Percentiles rank a stretch among this genome's conserved stretches.
phyloP scores from a whole-genome alignment of 148 eudicot species.

The Cornus florida region DNA sequence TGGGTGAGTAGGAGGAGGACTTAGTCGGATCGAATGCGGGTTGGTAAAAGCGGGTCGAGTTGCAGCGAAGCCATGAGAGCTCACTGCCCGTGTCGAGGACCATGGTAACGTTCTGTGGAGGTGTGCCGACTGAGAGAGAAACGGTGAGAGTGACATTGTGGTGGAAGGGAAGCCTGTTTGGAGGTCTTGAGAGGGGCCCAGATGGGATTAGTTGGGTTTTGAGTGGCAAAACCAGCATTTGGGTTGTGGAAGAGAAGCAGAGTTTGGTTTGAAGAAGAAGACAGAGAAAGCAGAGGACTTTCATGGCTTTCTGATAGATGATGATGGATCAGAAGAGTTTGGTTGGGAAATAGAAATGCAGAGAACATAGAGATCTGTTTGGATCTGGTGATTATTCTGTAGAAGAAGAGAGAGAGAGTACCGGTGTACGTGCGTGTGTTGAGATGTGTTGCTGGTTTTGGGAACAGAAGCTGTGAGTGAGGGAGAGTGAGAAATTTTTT shows the following conservation, averaged over 20 bases:
- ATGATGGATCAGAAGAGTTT: background rate
- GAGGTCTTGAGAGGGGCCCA: conserved; percentile 14
- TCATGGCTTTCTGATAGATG: background rate
- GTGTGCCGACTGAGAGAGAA: conserved; percentile 39
- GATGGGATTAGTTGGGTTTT: conserved; percentile 24
- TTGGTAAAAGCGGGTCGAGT: conserved; percentile 20
- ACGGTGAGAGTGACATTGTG: conserved; percentile 47
- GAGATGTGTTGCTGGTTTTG: background rate
- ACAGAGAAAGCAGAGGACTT: conserved; percentile 1
- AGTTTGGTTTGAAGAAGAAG: conserved; percentile 3
- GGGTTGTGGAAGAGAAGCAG: background rate
- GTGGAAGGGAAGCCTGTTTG: conserved; percentile 43
- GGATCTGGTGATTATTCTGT: background rate
- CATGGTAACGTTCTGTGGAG: conserved; percentile 49
- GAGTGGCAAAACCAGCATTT: conserved; percentile 36
- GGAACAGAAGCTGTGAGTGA: background rate
- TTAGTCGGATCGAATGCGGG: conserved; percentile 24
- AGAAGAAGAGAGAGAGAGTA: background rate
- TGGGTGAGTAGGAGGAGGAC: conserved; percentile 30
- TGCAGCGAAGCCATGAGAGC: conserved; percentile 45
- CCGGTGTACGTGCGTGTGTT: no score
- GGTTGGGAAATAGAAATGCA: background rate
- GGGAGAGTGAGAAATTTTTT: no score
- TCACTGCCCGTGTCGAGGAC: conserved; percentile 56
- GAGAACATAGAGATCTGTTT: background rate